These are phyloP conservation scores for Millerozyma miso DNA, from an alignment of 805 yeast genomes.

Conservation along the genomic window DNA sequence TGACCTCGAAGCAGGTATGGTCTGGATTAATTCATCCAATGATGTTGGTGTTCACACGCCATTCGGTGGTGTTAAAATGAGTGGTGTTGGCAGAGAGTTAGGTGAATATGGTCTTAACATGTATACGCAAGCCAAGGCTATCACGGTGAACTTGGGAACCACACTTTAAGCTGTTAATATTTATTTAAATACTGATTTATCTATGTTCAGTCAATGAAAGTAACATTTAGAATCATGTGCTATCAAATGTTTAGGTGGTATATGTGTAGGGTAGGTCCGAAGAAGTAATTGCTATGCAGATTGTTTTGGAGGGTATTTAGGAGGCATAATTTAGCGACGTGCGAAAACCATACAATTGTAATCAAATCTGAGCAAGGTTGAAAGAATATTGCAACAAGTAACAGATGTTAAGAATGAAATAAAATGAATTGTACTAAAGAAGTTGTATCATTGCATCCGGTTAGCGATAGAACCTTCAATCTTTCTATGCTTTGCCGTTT, in stretches of 20 bases:
- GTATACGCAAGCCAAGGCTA: slow-evolving; percentile 73
- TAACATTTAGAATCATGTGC: no score
- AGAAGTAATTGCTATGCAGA: no score
- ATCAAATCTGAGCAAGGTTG: background rate
- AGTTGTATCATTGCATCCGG: background rate
- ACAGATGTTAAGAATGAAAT: background rate
- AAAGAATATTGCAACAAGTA: background rate
- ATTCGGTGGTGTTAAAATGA: slow-evolving; percentile 76
- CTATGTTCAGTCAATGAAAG: no score
- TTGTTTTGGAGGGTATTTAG: no score
- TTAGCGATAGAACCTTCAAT: background rate
- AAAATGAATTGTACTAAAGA: background rate
- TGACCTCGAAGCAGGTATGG: slow-evolving; percentile 42
- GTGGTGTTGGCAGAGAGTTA: slow-evolving; percentile 79
- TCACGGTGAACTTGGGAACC: slow-evolving; percentile 64
- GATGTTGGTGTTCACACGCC: slow-evolving; percentile 48
- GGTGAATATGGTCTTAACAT: slow-evolving; percentile 68
- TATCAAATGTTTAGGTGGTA: no score
- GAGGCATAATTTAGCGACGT: background rate
- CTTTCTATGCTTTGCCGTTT: background rate
- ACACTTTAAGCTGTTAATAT: slow-evolving; percentile 20
- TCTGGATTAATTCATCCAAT: slow-evolving; percentile 45
- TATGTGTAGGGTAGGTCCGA: no score
- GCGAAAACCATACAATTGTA: background rate
- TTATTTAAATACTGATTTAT: no score